phyloP scores from a whole-genome alignment of 2,329 filamentous ascomycete genomes.

The Phyllosticta citriasiana region DNA sequence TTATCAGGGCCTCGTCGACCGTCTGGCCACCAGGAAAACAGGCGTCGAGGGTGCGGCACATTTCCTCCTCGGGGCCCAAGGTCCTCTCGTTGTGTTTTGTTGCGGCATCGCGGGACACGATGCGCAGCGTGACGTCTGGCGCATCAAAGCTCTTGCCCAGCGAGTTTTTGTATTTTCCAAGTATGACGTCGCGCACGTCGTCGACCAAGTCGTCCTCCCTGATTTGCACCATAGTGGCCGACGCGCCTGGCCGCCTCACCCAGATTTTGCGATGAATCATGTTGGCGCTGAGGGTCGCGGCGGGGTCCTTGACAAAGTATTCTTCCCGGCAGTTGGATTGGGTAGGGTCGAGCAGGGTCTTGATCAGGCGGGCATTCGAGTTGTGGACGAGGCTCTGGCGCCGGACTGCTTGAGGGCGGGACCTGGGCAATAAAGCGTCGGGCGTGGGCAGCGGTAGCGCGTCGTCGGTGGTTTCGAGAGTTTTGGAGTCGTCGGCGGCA shows the following conservation, averaged over 20 bases:
- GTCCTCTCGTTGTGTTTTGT: constrained; percentile 49
- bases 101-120: constrained; percentile 55
- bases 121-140: constrained; percentile 74
- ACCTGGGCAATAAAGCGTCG: constrained; percentile 5
- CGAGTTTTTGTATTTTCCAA: constrained; percentile 90
- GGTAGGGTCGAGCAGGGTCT: constrained; percentile 40
- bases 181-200: constrained; percentile 83
- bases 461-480: constrained; percentile 6
- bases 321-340: constrained; percentile 23
- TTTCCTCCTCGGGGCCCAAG: constrained; percentile 77
- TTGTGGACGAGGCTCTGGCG: constrained; percentile 29
- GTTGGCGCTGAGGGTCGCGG: constrained; percentile 20
- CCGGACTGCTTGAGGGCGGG: constrained; percentile 15
- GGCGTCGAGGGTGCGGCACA: constrained; percentile 65
- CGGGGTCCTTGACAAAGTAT: constrained; percentile 30
- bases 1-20: constrained; percentile 80
- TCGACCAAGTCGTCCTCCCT: constrained; percentile 86
- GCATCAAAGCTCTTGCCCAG: constrained; percentile 81
- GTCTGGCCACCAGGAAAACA: constrained; percentile 81
- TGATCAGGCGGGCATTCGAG: constrained; percentile 37
- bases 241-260: constrained; percentile 80
- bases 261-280: constrained; percentile 69
- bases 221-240: constrained; percentile 77
- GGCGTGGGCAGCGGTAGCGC: constrained; percentile 9
- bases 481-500: constrained; percentile 5